Evolutionary conservation across 768 basidiomycete species (phyloP).

Genomic region (Cantharellus anzutake): DNA sequence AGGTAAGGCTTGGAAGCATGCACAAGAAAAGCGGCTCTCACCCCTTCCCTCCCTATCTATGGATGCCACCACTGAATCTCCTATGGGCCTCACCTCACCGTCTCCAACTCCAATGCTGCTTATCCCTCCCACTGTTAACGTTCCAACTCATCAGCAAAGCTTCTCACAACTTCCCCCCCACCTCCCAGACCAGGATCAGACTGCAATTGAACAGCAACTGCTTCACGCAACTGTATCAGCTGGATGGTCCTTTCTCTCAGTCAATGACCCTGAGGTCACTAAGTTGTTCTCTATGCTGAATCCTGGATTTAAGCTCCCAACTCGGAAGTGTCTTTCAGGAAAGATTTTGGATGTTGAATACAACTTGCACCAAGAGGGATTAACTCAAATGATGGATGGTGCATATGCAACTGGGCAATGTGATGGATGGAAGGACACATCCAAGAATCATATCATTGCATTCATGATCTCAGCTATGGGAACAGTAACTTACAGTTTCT

Average conservation of each 20-base stretch:
- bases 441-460: neutral
- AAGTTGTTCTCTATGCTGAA: neutral
- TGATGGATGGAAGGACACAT: neutral
- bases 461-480: neutral
- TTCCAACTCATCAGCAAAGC: neutral
- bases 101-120: neutral
- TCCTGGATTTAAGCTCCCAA: neutral
- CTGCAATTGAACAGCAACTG: neutral
- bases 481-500: neutral
- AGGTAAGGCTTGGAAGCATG: neutral
- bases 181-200: neutral
- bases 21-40: neutral
- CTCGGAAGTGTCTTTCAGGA: neutral
- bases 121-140: neutral
- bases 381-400: neutral
- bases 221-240: neutral
- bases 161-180: neutral
- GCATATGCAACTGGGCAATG: neutral
- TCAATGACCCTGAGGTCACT: neutral
- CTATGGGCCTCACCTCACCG: too few relatives aligned
- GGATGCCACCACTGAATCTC: neutral
- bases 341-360: neutral
- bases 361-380: neutral
- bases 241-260: neutral
- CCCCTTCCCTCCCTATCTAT: neutral